Evolutionary conservation across 768 basidiomycete species (phyloP).

Genomic region (Serendipita sp.): DNA sequence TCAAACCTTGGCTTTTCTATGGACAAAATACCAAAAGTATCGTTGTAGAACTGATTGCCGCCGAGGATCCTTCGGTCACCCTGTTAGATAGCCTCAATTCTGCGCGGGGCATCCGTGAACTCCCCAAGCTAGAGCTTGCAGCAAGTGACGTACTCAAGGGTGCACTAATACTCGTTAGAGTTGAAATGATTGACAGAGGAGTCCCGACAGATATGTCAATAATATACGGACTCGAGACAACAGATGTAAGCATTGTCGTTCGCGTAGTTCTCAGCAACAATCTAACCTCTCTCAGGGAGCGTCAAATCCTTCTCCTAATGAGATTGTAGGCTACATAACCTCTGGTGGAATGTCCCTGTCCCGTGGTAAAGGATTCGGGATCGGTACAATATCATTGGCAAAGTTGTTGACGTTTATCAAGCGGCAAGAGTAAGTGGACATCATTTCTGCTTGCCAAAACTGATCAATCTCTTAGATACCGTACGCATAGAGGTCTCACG

Average conservation of each 20-base stretch:
- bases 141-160: slow-evolving; percentile 35
- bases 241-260: too few species aligned
- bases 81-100: slow-evolving; percentile 43
- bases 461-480: background rate
- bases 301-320: slow-evolving; percentile 15
- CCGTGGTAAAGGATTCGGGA: slow-evolving; percentile 58
- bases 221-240: slow-evolving; percentile 29
- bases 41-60: slow-evolving; percentile 25
- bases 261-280: too few species aligned
- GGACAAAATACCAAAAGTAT: slow-evolving; percentile 35
- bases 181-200: slow-evolving; percentile 51
- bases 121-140: slow-evolving; percentile 25
- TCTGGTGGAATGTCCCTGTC: slow-evolving; percentile 71
- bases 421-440: background rate
- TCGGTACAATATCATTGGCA: slow-evolving; percentile 53
- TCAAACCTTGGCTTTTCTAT: slow-evolving; percentile 54
- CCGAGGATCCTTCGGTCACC: slow-evolving; percentile 27
- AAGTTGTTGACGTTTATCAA: slow-evolving; percentile 26
- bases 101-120: slow-evolving; percentile 38
- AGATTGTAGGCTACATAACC: slow-evolving; percentile 67
- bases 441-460: background rate
- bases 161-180: slow-evolving; percentile 51
- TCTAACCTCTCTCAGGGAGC: background rate
- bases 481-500: background rate
- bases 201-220: slow-evolving; percentile 57